These are phyloP conservation scores for Trichoderma polysporum DNA, from an alignment of 2,329 filamentous ascomycete genomes.

Conservation along the genomic window DNA sequence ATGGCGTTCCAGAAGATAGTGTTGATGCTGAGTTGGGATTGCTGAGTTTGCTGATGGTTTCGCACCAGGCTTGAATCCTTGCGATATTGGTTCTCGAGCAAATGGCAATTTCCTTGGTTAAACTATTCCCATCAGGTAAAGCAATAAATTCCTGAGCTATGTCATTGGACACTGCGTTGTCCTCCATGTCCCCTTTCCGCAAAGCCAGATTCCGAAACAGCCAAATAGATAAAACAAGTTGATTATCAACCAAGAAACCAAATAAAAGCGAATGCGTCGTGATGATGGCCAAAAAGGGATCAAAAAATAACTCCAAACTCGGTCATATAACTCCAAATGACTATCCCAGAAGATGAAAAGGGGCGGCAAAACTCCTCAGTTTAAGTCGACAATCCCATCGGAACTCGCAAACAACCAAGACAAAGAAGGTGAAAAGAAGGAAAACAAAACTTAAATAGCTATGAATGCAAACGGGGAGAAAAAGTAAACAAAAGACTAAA, in stretches of 20 bases:
- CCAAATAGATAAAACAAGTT: neutral
- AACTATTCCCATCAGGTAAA: neutral
- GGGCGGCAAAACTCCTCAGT: neutral
- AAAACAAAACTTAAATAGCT: neutral
- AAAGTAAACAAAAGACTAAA: neutral
- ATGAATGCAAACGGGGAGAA: neutral
- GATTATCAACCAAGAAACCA: neutral
- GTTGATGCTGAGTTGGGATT: neutral
- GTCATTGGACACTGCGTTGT: neutral
- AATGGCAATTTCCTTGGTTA: neutral
- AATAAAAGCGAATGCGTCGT: neutral
- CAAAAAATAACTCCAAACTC: neutral
- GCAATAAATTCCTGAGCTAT: neutral
- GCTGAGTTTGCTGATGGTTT: neutral
- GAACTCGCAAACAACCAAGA: neutral
- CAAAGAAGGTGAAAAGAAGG: neutral
- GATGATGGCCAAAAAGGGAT: neutral
- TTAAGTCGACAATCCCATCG: neutral
- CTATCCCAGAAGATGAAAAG: neutral
- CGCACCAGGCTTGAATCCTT: neutral
- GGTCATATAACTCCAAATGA: neutral
- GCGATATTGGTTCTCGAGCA: neutral
- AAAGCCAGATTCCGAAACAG: neutral
- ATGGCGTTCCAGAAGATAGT: neutral
- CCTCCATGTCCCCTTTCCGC: neutral